phyloP scores from a whole-genome alignment of 345 rosid species.

The Pistacia vera region DNA sequence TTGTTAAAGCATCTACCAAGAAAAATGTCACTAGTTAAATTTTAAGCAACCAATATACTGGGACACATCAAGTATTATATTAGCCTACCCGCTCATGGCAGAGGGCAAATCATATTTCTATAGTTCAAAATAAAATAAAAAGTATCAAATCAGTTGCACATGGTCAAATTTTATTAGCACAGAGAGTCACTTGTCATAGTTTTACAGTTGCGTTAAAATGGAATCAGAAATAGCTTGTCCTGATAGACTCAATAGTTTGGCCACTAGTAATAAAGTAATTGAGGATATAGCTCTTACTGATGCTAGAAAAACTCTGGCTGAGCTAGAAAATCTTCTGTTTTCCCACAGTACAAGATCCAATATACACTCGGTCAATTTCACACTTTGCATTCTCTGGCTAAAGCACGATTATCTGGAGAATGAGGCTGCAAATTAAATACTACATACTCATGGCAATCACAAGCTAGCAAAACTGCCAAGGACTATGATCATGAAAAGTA shows the following conservation, averaged over 20 bases:
- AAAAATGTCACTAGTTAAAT: neutral
- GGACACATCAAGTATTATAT: neutral
- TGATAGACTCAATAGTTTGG: neutral
- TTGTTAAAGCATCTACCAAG: neutral
- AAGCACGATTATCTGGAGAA: slow-evolving; percentile 96
- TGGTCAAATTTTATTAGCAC: neutral
- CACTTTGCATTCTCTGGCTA: slow-evolving; percentile 99
- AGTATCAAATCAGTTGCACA: neutral
- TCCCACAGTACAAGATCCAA: slow-evolving; percentile 98
- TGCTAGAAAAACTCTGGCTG: slow-evolving; percentile 82
- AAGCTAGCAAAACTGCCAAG: neutral
- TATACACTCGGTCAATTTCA: slow-evolving; percentile 95
- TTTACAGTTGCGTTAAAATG: neutral
- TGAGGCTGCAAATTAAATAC: slow-evolving; percentile 71
- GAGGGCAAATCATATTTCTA: neutral
- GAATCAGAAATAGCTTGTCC: neutral
- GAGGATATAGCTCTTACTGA: slow-evolving; percentile 51
- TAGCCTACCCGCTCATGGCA: neutral
- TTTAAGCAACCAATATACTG: neutral
- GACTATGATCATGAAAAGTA: neutral
- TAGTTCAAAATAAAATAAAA: neutral
- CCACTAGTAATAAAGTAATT: too few species aligned
- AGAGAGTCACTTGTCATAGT: neutral
- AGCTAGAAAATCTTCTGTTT: slow-evolving; percentile 92
- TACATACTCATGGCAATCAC: slow-evolving; percentile 5